These are phyloP conservation scores for Cryptosporidium sp. DNA, from an alignment of 169 alveolate genomes.

Conservation along the genomic window DNA sequence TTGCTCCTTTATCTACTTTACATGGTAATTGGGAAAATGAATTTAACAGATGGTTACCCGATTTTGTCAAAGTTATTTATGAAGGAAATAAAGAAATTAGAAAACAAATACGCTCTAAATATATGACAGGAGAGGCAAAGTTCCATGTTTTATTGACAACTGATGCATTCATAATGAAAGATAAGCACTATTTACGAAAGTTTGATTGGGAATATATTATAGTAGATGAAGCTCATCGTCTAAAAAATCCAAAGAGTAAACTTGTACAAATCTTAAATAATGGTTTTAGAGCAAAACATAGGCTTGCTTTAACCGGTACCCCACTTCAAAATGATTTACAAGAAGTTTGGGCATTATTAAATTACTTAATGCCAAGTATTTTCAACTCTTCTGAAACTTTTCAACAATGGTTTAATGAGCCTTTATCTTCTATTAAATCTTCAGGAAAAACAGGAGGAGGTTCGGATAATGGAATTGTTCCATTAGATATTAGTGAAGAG, in stretches of 20 bases:
- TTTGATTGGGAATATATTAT: constrained; percentile 94
- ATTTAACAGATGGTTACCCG: constrained; percentile 95
- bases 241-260: constrained; percentile 94
- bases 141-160: constrained; percentile 81
- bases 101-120: constrained; percentile 77
- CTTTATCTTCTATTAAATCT: constrained; percentile 79
- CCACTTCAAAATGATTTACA: constrained; percentile 91
- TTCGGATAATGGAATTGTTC: constrained; percentile 85
- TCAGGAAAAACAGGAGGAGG: constrained; percentile 81
- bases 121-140: constrained; percentile 77
- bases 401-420: constrained; percentile 93
- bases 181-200: constrained; percentile 84
- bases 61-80: constrained; percentile 88
- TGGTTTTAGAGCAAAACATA: constrained; percentile 81
- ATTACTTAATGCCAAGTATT: constrained; percentile 89
- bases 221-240: constrained; percentile 96
- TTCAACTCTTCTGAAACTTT: constrained; percentile 91
- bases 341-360: constrained; percentile 92
- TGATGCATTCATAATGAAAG: constrained; percentile 80
- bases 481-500: constrained; percentile 90
- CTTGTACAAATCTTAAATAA: constrained; percentile 82
- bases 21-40: constrained; percentile 95
- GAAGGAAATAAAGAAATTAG: constrained; percentile 80
- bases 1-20: constrained; percentile 95
- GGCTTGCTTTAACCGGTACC: constrained; percentile 93